A percentile compares a stretch with the other conserved stretches of the same genome.
Conservation (phyloP, 768 basidiomycete genomes). For the Lactifluus volemus region DNA sequence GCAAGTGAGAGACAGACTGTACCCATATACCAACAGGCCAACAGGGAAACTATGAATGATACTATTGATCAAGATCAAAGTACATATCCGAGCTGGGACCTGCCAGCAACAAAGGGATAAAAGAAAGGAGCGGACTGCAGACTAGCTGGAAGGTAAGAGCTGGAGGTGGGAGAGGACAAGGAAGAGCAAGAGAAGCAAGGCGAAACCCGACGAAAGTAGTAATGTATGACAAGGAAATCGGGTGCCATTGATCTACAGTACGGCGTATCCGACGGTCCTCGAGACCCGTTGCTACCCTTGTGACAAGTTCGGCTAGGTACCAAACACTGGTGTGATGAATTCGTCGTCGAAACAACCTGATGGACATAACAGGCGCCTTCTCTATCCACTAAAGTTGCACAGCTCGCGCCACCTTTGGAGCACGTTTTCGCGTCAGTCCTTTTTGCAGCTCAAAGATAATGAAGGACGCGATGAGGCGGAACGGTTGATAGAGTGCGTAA, state of each 20-base stretch:
- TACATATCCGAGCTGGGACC: conserved; percentile 31
- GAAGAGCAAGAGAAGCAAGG: background rate
- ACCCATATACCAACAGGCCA: conserved; percentile 16
- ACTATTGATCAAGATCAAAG: conserved; percentile 19
- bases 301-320: background rate
- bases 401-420: background rate
- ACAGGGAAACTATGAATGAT: conserved; percentile 16
- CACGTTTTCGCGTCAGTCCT: background rate
- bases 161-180: background rate
- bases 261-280: background rate
- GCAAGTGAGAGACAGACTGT: conserved; percentile 57
- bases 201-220: background rate
- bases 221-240: background rate
- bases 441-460: background rate
- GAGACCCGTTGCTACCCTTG: background rate
- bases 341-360: background rate
- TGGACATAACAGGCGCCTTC: background rate
- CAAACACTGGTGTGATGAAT: background rate
- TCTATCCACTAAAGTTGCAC: background rate
- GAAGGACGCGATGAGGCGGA: background rate
- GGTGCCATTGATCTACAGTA: background rate
- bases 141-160: conserved; percentile 32
- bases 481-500: background rate
- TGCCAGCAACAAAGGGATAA: conserved; percentile 21
- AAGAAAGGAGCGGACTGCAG: conserved; percentile 37